Evolutionary conservation across 768 basidiomycete genomes (phyloP).

Genomic region (Multifurca ochricompacta): DNA sequence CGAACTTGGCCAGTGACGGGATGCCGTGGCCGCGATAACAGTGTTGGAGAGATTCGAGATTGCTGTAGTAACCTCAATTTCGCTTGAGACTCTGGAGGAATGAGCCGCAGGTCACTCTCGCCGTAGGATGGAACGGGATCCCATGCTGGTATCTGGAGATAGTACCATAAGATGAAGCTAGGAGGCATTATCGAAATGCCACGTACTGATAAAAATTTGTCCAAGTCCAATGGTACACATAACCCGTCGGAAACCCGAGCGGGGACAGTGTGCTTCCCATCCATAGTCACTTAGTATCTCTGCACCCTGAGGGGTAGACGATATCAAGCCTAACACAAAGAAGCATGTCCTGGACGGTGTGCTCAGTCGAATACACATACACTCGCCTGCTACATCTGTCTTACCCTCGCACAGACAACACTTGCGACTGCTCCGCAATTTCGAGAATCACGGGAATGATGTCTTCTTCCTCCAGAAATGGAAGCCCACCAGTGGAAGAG

Average conservation of each 20-base stretch:
- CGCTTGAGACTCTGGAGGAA: slow-evolving; percentile 55
- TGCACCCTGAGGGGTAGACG: slow-evolving; percentile 84
- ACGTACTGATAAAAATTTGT: slow-evolving; percentile 66
- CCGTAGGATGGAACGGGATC: slow-evolving; percentile 29
- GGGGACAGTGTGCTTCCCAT: slow-evolving; percentile 92
- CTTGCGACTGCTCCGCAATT: slow-evolving; percentile 82
- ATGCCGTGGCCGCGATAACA: slow-evolving; percentile 91
- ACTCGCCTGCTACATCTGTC: slow-evolving; percentile 22
- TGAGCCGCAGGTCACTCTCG: slow-evolving; percentile 38
- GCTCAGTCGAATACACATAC: not conserved
- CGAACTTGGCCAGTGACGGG: slow-evolving; percentile 81
- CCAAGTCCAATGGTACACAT: slow-evolving; percentile 81
- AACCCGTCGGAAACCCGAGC: slow-evolving; percentile 83
- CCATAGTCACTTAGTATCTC: slow-evolving; percentile 88
- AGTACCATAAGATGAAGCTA: slow-evolving; percentile 5
- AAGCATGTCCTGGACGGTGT: slow-evolving; percentile 74
- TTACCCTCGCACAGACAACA: slow-evolving; percentile 91
- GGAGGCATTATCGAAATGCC: slow-evolving; percentile 24
- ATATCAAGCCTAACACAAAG: slow-evolving; percentile 89
- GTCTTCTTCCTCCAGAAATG: slow-evolving; percentile 92
- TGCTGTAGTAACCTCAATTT: slow-evolving; percentile 79
- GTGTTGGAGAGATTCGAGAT: slow-evolving; percentile 94
- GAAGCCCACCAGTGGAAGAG: slow-evolving; percentile 82
- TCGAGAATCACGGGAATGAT: slow-evolving; percentile 84
- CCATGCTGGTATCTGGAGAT: slow-evolving; percentile 67